Conservation (phyloP, 805 yeast genomes). For the Yarrowia sp. region DNA sequence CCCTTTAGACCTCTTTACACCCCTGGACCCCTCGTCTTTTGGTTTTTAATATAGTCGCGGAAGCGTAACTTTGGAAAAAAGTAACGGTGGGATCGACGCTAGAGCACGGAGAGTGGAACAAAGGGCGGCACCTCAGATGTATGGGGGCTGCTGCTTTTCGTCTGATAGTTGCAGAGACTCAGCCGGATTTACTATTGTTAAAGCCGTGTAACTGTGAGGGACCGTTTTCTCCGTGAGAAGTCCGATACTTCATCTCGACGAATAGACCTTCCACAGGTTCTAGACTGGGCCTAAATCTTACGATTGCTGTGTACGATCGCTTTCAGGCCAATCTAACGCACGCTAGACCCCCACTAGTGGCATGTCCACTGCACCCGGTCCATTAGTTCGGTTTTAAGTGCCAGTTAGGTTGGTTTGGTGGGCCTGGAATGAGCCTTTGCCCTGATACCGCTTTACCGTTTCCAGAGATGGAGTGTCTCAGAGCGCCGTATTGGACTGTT, state of each 20-base stretch:
- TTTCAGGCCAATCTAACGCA: neutral
- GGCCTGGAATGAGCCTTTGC: neutral
- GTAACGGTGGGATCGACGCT: slow-evolving; percentile 7
- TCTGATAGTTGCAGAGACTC: neutral
- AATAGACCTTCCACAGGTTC: too few relatives aligned
- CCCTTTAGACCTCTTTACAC: too few relatives aligned
- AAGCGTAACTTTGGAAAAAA: neutral
- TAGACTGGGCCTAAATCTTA: too few relatives aligned
- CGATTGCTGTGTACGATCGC: too few relatives aligned
- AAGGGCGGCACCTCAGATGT: slow-evolving; percentile 1
- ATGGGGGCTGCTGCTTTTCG: neutral
- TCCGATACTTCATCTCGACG: too few relatives aligned
- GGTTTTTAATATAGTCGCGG: neutral
- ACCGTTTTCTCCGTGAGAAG: too few relatives aligned
- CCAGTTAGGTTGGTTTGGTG: neutral
- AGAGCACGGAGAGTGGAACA: neutral
- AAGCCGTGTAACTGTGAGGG: neutral
- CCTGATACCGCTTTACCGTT: neutral
- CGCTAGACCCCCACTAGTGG: neutral
- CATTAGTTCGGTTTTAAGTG: slow-evolving; percentile 19
- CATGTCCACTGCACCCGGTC: slow-evolving; percentile 4
- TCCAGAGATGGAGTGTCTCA: neutral
- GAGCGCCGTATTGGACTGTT: neutral
- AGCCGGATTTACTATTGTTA: neutral
- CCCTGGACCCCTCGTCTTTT: neutral